Base-by-base conservation (phyloP, 2,329 filamentous ascomycete species). In the Phialophora expanda region DNA sequence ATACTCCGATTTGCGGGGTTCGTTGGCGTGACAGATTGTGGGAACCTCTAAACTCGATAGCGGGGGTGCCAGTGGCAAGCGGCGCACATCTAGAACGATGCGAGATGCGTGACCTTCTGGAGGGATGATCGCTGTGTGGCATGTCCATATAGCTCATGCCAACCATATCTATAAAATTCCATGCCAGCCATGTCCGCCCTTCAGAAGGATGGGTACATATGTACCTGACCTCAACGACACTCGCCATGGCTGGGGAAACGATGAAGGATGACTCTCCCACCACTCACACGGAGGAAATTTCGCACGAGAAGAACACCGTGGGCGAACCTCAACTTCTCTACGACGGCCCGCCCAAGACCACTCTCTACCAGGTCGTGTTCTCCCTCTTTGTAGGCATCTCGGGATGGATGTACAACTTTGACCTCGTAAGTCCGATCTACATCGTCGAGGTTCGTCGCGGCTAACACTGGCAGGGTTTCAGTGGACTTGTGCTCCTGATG, bases 391-490 rank as follows among this genome's bases (percentile, higher is more conserved):
- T 59, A 7, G 56, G 56, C 20, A 46, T 59, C 56, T 20, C 56
- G 34, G 56, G 56, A n/a, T 59, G 56, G 56, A 59, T 59, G 56
- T 59, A 59, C 38, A 59, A 59, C 41, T 59, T 59, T 46, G 56
- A 59, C 46, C 56, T 59, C 12, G 56, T 20, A 11, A 48, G 44
- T 22, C 20, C 44, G 17, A n/a, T 8, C 44, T 48, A 22, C 44
- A n/a, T 3, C 17, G 20, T 48, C 44, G 6, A 48, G 4, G 20
- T 22, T 20, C 9, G 14, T 32, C 2, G 14, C 44, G 17, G 44
- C 44, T 48, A 48, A 48, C 44, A 48, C 17, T 7, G 14, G n/a
- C 54, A 34, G 32, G 54, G 32, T 20, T 60, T 26, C 38, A 28
- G 14, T 24, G 57, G 57, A 30, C 22, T 34, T 22, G 58, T 61